A percentile compares a stretch with the other conserved stretches of the same genome.
These are phyloP conservation scores for Cornus controversa DNA, from an alignment of 148 eudicot genomes.

Conservation along the genomic window DNA sequence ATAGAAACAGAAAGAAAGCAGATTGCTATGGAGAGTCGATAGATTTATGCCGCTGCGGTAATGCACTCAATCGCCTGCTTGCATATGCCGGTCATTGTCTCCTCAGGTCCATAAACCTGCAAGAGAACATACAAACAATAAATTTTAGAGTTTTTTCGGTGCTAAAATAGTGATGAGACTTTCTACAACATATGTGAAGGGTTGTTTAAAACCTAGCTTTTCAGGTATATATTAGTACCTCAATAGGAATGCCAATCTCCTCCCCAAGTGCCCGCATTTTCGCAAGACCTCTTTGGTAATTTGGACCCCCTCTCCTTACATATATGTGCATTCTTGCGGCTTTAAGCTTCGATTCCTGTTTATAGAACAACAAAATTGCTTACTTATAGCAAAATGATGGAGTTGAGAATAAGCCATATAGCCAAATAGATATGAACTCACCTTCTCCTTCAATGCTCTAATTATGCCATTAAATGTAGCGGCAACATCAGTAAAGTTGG, in stretches of 20 bases:
- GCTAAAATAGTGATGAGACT: background rate
- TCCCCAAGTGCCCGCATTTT: slow-evolving; percentile 86
- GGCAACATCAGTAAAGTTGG: slow-evolving; percentile 97
- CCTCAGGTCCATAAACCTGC: slow-evolving; percentile 1
- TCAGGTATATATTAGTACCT: slow-evolving; percentile 38
- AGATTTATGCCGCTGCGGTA: background rate
- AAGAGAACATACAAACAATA: background rate
- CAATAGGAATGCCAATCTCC: slow-evolving; percentile 94
- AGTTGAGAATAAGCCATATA: background rate
- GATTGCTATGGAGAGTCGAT: background rate
- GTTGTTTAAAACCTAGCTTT: background rate
- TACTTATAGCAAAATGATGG: background rate
- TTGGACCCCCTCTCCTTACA: slow-evolving; percentile 99
- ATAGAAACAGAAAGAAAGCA: background rate
- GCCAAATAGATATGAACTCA: slow-evolving; percentile 7
- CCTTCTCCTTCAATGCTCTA: slow-evolving; percentile 65
- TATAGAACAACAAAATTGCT: background rate
- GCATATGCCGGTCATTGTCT: background rate
- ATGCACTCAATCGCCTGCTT: slow-evolving; percentile 1
- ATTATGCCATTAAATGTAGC: slow-evolving; percentile 83
- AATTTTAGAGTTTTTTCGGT: background rate
- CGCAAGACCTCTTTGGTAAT: slow-evolving; percentile 94
- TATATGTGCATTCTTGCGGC: slow-evolving; percentile 91
- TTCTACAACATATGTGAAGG: no score
- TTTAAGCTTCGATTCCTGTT: slow-evolving; percentile 76